A percentile compares a stretch with the other conserved stretches of the same genome.
Evolutionary conservation across 1,284 basidiomycete species (phyloP).

Genomic region (Pterulicium gracile): DNA sequence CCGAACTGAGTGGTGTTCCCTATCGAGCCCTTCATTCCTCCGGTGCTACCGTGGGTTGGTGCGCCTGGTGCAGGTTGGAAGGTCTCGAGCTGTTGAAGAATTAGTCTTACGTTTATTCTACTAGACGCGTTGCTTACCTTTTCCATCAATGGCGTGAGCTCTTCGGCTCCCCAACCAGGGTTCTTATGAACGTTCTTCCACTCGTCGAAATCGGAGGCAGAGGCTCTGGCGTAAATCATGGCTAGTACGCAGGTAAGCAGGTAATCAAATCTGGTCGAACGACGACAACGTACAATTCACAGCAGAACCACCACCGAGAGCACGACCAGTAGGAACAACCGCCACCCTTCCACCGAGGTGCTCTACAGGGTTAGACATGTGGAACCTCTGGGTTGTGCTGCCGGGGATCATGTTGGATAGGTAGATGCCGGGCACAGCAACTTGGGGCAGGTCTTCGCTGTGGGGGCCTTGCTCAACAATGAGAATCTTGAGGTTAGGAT

Average conservation of each 20-base stretch:
- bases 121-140: constrained; percentile 29
- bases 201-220: constrained; percentile 34
- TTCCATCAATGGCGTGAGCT: constrained; percentile 30
- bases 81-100: constrained; percentile 33
- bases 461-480: background rate
- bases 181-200: constrained; percentile 30
- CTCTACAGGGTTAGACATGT: background rate
- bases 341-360: constrained; percentile 22
- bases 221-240: constrained; percentile 16
- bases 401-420: background rate
- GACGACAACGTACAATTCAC: constrained; percentile 47
- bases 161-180: constrained; percentile 31
- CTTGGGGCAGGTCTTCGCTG: background rate
- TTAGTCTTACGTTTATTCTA: too few species aligned
- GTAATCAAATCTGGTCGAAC: constrained; percentile 16
- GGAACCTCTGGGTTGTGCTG: background rate
- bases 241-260: constrained; percentile 17
- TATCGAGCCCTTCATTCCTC: constrained; percentile 42
- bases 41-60: constrained; percentile 36
- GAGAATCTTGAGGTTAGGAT: constrained; percentile 3
- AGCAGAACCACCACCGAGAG: constrained; percentile 47
- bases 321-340: constrained; percentile 32
- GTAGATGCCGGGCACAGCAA: background rate
- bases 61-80: constrained; percentile 25
- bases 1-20: constrained; percentile 20